Base-by-base conservation (phyloP, 2,329 filamentous ascomycete genomes). In the Coniochaeta sp. region DNA sequence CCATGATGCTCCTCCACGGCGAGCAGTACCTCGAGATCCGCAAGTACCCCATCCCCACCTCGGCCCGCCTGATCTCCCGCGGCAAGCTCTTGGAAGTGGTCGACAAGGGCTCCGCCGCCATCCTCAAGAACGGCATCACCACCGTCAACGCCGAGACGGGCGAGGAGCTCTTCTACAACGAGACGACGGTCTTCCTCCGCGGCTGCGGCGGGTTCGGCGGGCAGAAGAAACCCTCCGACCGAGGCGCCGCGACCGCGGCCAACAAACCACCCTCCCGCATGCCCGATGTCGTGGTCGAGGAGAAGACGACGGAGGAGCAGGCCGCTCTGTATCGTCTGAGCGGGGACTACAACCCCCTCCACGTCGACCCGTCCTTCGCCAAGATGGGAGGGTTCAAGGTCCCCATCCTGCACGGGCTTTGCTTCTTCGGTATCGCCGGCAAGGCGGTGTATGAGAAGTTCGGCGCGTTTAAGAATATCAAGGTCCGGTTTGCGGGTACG, bases 1-100 rank as follows among this genome's bases (percentile, higher is more conserved):
- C 91, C 56, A 96, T 96, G 90, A 96, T 96, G 91, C 83, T 99
- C 49, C 86, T 99, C 22, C 94, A 99, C 74, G 94, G 94, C 66
- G 94, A 99, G 78, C 94, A 99, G 71, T 99, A 91, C 74, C 89
- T 99, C 57, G 94, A 99, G 73, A 81, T 99, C 64, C 84, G 86
- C 66, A 90, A 92, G 70, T 95, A 85, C 75, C 94, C 94, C 35
- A 87, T 97, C 62, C 92, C 92, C 31, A 96, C 91, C 28, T 80
- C 85, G 51, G 91, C 81, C 49, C 85, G 83, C 52, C 85, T 95
- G 48, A 70, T 88, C 61, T 89, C 87, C 52, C 82, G 84, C 64
- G 87, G 84, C 54, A 85, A 85, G 67, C 85, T 99, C 53, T 82
- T 99, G 56, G 94, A 99, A 69, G 92, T 97, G 9, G 82, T 96